phyloP scores from a whole-genome alignment of 1,284 basidiomycete genomes.

The Peniophora sp. region DNA sequence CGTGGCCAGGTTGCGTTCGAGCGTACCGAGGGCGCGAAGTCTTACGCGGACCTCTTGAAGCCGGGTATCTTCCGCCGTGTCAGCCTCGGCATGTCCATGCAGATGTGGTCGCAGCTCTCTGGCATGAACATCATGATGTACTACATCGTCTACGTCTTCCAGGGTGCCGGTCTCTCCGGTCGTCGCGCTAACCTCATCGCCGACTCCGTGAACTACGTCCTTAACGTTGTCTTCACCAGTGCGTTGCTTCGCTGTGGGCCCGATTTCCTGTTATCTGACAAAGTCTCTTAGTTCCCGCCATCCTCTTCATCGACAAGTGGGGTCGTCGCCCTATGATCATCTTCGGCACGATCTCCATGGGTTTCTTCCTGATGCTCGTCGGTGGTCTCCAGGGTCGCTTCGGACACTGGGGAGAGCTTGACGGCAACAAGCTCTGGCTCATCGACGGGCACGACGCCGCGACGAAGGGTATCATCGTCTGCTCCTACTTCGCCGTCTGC shows the following conservation, averaged over 20 bases:
- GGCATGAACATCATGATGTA: constrained; percentile 67
- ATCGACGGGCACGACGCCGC: constrained; percentile 45
- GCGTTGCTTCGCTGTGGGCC: constrained; percentile 4
- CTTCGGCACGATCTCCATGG: constrained; percentile 59
- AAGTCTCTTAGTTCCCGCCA: constrained; percentile 45
- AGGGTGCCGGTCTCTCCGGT: constrained; percentile 68
- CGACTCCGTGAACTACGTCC: constrained; percentile 73
- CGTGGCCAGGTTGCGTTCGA: constrained; percentile 68
- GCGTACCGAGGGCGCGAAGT: constrained; percentile 62
- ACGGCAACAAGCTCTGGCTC: constrained; percentile 47
- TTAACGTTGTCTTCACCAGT: constrained; percentile 59
- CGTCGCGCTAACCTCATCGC: constrained; percentile 66
- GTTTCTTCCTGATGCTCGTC: constrained; percentile 70
- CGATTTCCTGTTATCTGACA: background rate
- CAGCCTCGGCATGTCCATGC: constrained; percentile 31
- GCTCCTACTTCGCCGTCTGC: constrained; percentile 70
- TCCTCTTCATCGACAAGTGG: constrained; percentile 73
- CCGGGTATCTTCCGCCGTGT: constrained; percentile 37
- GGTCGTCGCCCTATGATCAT: constrained; percentile 74
- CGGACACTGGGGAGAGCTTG: constrained; percentile 50
- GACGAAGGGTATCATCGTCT: constrained; percentile 68
- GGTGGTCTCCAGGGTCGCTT: constrained; percentile 65
- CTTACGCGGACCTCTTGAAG: constrained; percentile 58
- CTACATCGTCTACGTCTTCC: constrained; percentile 73
- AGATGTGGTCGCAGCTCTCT: constrained; percentile 41